Evolutionary conservation across 805 yeast species (phyloP).

Genomic region (Candida boleticola): DNA sequence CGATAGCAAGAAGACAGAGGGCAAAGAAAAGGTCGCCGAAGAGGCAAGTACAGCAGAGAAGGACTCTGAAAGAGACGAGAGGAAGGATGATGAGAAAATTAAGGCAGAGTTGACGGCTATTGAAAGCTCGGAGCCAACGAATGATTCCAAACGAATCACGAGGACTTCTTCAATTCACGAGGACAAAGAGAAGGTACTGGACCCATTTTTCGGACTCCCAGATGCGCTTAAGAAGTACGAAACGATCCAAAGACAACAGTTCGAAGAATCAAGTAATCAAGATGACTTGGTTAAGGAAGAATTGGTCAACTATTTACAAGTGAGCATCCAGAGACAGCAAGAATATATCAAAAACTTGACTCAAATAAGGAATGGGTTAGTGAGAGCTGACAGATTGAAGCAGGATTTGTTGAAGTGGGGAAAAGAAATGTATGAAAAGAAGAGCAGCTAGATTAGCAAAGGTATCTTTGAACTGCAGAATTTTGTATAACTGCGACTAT

Average conservation of each 20-base stretch:
- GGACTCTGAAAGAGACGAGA: constrained; percentile 8
- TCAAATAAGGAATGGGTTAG: constrained; percentile 70
- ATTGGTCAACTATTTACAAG: constrained; percentile 40
- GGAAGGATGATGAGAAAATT: constrained; percentile 11
- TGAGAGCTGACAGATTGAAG: constrained; percentile 74
- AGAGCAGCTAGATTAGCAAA: constrained; percentile 13
- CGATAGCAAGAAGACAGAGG: constrained; percentile 3
- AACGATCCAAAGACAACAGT: constrained; percentile 19
- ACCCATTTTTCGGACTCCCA: constrained; percentile 59
- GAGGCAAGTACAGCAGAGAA: constrained; percentile 10
- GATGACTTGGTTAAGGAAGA: constrained; percentile 54
- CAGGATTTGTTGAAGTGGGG: constrained; percentile 78
- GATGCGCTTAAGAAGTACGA: constrained; percentile 33
- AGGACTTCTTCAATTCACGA: constrained; percentile 28
- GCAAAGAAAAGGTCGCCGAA: constrained; percentile 16
- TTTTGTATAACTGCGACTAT: no score
- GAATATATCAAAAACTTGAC: constrained; percentile 81
- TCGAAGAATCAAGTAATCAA: constrained; percentile 16
- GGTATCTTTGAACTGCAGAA: no score
- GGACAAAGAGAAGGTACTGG: constrained; percentile 17
- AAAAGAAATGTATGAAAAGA: constrained; percentile 66
- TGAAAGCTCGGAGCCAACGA: not conserved
- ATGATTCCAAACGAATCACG: constrained; percentile 12
- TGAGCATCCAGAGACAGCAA: constrained; percentile 52
- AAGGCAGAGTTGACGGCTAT: constrained; percentile 28